Conservation (phyloP, 192 early-diverging fungal genomes). For the Backusella circina region DNA sequence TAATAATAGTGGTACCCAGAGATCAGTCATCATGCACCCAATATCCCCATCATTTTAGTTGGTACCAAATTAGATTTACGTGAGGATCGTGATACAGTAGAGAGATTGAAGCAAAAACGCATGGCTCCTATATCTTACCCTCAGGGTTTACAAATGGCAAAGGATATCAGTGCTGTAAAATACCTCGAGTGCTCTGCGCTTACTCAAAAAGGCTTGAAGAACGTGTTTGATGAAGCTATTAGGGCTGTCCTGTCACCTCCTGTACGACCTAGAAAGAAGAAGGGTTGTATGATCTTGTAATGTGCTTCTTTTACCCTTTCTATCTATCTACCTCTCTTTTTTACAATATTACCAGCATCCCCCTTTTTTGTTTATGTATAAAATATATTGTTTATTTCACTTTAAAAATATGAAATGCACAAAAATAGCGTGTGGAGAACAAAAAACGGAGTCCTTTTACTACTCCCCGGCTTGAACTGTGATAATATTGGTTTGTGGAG, state of each 20-base stretch:
- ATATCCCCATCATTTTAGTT: slow-evolving; percentile 79
- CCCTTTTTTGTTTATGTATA: too few species aligned
- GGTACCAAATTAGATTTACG: slow-evolving; percentile 92
- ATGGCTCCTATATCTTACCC: slow-evolving; percentile 76
- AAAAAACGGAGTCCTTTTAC: too few species aligned
- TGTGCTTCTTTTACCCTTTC: too few species aligned
- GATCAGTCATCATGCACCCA: slow-evolving; percentile 83
- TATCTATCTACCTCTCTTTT: too few species aligned
- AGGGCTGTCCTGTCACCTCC: slow-evolving; percentile 73
- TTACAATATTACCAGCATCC: too few species aligned
- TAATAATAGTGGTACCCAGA: slow-evolving; percentile 79
- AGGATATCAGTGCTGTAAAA: slow-evolving; percentile 75
- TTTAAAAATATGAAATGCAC: too few species aligned
- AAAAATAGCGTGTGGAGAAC: too few species aligned
- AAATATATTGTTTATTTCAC: too few species aligned
- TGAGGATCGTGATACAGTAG: slow-evolving; percentile 76
- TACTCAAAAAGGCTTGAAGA: slow-evolving; percentile 90
- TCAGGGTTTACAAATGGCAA: slow-evolving; percentile 72
- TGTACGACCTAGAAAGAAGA: slow-evolving; percentile 45
- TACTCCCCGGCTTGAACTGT: too few species aligned
- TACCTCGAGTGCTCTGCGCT: slow-evolving; percentile 91
- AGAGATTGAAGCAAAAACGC: slow-evolving; percentile 69
- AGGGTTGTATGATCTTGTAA: slow-evolving; percentile 65
- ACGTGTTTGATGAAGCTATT: slow-evolving; percentile 92
- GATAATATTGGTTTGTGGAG: too few species aligned